Evolutionary conservation across 345 rosid species (phyloP).

Genomic region (Eucalyptus dawsonii): DNA sequence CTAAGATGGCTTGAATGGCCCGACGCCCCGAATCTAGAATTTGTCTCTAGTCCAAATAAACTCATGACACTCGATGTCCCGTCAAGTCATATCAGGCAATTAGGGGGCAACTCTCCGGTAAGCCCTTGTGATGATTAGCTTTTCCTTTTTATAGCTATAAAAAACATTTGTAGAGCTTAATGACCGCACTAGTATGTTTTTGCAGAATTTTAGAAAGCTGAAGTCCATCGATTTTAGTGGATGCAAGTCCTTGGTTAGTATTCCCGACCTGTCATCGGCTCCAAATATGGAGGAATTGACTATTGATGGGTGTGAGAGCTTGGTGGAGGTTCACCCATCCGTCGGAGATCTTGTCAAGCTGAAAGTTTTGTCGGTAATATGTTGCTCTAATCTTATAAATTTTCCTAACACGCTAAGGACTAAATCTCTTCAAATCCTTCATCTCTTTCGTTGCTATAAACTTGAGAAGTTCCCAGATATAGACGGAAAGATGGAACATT

Average conservation of each 20-base stretch:
- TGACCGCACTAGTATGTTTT: not conserved
- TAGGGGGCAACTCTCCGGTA: rapidly evolving
- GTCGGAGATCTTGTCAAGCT: no score
- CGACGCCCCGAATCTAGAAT: not conserved
- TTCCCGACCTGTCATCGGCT: no score
- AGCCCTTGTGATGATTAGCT: no score
- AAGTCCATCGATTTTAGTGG: rapidly evolving
- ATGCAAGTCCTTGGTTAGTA: not conserved
- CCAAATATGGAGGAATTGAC: no score
- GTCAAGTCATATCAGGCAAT: rapidly evolving
- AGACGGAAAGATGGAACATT: no score
- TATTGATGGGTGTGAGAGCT: not conserved
- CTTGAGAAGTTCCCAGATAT: no score
- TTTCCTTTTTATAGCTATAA: no score
- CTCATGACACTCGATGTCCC: rapidly evolving
- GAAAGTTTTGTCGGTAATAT: rapidly evolving
- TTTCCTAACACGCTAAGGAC: no score
- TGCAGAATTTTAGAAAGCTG: not conserved
- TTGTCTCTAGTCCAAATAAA: rapidly evolving
- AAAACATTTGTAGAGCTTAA: rapidly evolving
- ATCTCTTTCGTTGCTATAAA: rapidly evolving
- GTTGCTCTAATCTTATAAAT: rapidly evolving
- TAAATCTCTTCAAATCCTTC: no score
- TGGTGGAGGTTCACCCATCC: no score
- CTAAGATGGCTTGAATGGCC: not conserved